These are phyloP conservation scores for Encephalitozoon intestinalis DNA, from an alignment of 371 early-diverging fungal genomes.

Conservation along the genomic window DNA sequence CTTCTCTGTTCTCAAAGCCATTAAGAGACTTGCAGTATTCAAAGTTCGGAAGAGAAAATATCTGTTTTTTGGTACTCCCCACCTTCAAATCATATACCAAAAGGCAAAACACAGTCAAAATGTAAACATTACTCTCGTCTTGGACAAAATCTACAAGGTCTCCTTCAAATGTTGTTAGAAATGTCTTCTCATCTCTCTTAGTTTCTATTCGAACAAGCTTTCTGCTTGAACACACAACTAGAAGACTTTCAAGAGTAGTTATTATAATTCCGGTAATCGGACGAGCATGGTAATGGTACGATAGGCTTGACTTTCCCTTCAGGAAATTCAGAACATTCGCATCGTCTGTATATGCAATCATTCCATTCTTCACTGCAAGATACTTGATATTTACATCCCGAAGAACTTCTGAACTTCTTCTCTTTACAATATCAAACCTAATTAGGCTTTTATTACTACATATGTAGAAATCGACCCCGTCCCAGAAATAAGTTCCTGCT, in stretches of 20 bases:
- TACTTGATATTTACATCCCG: not conserved
- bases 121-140: not conserved
- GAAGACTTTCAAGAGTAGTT: not conserved
- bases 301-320: not conserved
- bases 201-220: constrained; percentile 1
- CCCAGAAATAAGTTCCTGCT: not conserved
- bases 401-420: not conserved
- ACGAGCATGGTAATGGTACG: not conserved
- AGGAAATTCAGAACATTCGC: not conserved
- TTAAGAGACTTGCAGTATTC: not conserved
- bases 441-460: not conserved
- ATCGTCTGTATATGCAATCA: not conserved
- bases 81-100: not conserved
- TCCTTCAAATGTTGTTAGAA: not conserved
- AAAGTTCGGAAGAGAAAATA: not conserved
- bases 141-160: not conserved
- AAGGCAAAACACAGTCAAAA: not conserved
- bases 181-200: not conserved
- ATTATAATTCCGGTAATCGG: not conserved
- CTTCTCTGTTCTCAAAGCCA: not conserved
- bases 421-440: not conserved
- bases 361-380: not conserved
- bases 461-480: not conserved
- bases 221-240: not conserved
- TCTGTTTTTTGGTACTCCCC: not conserved